A percentile compares a stretch with the other conserved stretches of the same genome.
These are phyloP conservation scores for Cicer bijugum DNA, from an alignment of 306 rosid genomes.

Conservation along the genomic window DNA sequence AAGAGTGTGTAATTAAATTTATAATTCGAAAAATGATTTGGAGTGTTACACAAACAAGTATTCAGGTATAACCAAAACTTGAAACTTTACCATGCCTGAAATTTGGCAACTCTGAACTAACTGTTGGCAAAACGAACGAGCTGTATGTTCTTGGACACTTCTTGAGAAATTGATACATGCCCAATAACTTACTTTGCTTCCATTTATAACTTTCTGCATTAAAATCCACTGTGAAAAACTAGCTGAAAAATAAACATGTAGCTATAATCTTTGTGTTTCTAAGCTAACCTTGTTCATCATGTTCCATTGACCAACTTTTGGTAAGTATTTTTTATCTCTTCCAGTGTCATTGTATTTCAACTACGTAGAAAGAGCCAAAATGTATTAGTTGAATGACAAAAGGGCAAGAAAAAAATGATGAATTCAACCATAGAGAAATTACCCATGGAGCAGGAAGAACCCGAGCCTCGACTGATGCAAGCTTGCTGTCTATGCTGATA, in stretches of 20 bases:
- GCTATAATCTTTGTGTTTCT: neutral
- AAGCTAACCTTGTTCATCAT: conserved; percentile 54
- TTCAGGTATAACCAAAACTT: conserved; percentile 1
- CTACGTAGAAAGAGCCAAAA: conserved; percentile 27
- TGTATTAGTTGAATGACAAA: neutral
- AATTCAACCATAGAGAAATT: neutral
- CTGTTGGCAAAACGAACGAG: conserved; percentile 56
- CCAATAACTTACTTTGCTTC: conserved; percentile 54
- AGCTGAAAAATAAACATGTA: neutral
- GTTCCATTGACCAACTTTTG: conserved; percentile 57
- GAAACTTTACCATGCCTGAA: conserved; percentile 58
- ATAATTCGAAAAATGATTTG: neutral
- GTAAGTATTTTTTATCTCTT: conserved; percentile 49
- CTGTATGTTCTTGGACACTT: conserved; percentile 52
- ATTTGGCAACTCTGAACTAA: conserved; percentile 60
- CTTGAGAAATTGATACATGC: conserved; percentile 53
- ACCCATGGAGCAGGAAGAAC: conserved; percentile 54
- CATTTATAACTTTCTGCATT: conserved; percentile 61
- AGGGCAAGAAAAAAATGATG: neutral
- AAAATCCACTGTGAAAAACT: neutral
- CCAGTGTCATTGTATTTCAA: conserved; percentile 52
- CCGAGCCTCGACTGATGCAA: conserved; percentile 52
- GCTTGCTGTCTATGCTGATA: conserved; percentile 48
- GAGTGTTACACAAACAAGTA: neutral
- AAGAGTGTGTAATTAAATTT: neutral